Evolutionary conservation across 495 filamentous ascomycete genomes (phyloP).

Genomic region (Penicillium odoratum): DNA sequence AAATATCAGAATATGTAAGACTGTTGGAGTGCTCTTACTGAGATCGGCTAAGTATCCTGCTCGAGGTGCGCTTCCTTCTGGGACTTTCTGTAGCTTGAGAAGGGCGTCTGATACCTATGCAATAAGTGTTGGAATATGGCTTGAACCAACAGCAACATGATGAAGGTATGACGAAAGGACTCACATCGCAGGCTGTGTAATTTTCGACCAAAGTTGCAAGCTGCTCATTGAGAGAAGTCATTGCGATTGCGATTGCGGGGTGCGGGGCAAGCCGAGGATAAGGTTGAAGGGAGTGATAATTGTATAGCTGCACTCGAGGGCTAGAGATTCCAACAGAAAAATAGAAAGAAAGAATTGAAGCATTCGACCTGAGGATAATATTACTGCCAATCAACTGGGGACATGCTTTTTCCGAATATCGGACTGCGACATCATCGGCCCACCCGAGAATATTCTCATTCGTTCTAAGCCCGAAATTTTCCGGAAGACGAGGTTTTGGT

Average conservation of each 20-base stretch:
- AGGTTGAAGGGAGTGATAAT: neutral
- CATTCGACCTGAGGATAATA: neutral
- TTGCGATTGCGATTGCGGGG: slow-evolving; percentile 27
- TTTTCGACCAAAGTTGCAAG: slow-evolving; percentile 34
- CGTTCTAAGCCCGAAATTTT: slow-evolving; percentile 6
- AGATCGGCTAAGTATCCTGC: slow-evolving; percentile 65
- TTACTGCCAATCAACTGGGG: slow-evolving; percentile 9
- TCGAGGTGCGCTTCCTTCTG: slow-evolving; percentile 31
- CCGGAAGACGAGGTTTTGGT: neutral
- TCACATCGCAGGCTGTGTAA: slow-evolving; percentile 53
- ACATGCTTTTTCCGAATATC: slow-evolving; percentile 28
- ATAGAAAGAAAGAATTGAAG: neutral
- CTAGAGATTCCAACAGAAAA: neutral
- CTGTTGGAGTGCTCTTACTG: slow-evolving; percentile 31
- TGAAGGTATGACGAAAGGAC: neutral
- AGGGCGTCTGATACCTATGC: slow-evolving; percentile 62
- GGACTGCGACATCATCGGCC: slow-evolving; percentile 25
- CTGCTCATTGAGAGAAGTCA: slow-evolving; percentile 36
- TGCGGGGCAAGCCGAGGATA: slow-evolving; percentile 2
- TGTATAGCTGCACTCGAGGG: neutral
- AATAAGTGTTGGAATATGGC: neutral
- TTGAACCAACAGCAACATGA: neutral
- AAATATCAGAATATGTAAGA: neutral
- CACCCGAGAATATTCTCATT: slow-evolving; percentile 20
- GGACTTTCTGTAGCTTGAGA: slow-evolving; percentile 55